phyloP scores from a whole-genome alignment of 768 basidiomycete genomes.

The Lactarius hengduanensis region DNA sequence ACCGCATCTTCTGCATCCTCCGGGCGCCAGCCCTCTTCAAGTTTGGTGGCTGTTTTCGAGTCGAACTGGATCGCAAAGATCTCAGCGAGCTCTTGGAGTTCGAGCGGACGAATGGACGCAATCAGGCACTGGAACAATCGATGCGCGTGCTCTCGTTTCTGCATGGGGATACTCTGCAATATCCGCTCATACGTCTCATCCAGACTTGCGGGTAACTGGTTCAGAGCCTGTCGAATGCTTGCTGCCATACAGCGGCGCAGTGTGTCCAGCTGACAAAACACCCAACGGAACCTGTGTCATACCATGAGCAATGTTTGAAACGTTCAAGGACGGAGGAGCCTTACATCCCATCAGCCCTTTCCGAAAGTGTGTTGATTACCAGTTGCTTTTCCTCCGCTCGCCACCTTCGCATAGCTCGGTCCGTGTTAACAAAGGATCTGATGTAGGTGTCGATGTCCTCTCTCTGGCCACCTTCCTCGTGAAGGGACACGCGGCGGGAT shows the following conservation, averaged over 20 bases:
- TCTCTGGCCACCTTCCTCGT: slow-evolving; percentile 11
- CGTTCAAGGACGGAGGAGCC: background rate
- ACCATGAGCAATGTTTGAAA: background rate
- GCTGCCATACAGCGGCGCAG: background rate
- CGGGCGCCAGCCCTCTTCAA: background rate
- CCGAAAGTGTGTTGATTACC: background rate
- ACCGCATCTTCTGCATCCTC: slow-evolving; percentile 2
- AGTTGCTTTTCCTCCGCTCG: slow-evolving; percentile 2
- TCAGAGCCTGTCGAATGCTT: background rate
- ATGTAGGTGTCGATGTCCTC: slow-evolving; percentile 7
- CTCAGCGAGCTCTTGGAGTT: slow-evolving; percentile 6
- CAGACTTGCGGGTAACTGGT: background rate
- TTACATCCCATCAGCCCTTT: slow-evolving; percentile 12
- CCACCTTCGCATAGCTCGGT: slow-evolving; percentile 10
- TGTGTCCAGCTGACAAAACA: slow-evolving; percentile 3
- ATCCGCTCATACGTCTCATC: slow-evolving; percentile 2
- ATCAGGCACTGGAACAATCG: slow-evolving; percentile 7
- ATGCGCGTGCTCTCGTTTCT: background rate
- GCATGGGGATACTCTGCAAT: background rate
- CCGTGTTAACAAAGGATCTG: background rate
- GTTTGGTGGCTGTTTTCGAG: background rate
- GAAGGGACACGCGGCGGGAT: background rate
- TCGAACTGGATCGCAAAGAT: background rate
- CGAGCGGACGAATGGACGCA: background rate
- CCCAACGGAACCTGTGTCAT: slow-evolving; percentile 3